These are phyloP conservation scores for Wakefieldia striispora DNA, from an alignment of 768 basidiomycete genomes.

Conservation along the genomic window DNA sequence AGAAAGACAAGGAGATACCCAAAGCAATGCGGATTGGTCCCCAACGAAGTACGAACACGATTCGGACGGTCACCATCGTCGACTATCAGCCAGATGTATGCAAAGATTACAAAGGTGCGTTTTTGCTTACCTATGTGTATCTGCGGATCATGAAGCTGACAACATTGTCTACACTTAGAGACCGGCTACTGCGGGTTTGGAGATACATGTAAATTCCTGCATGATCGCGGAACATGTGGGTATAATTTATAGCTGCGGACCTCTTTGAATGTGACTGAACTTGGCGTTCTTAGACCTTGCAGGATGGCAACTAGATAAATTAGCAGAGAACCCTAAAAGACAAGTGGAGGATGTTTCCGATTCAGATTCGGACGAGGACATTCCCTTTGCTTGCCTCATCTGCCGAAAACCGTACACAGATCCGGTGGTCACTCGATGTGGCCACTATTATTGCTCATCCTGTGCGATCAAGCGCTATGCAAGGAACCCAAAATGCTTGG, in stretches of 20 bases:
- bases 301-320: slow-evolving; percentile 97
- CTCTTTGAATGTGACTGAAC: slow-evolving; percentile 8
- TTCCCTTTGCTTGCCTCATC: slow-evolving; percentile 98
- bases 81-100: slow-evolving; percentile 99
- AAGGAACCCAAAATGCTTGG: slow-evolving; percentile 93
- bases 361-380: slow-evolving; percentile 77
- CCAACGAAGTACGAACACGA: slow-evolving; percentile 73
- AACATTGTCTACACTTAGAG: slow-evolving; percentile 48
- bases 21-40: slow-evolving; percentile 87
- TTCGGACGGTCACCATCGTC: slow-evolving; percentile 90
- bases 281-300: slow-evolving; percentile 65
- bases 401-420: slow-evolving; percentile 94
- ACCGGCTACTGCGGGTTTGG: slow-evolving; percentile 99
- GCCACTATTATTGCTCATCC: slow-evolving; percentile 92
- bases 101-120: slow-evolving; percentile 97
- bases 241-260: slow-evolving; percentile 16
- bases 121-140: slow-evolving; percentile 2
- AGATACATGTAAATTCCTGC: slow-evolving; percentile 98
- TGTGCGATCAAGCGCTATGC: slow-evolving; percentile 95
- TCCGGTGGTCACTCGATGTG: slow-evolving; percentile 93
- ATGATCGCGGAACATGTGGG: slow-evolving; percentile 94
- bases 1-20: slow-evolving; percentile 79
- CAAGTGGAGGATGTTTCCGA: slow-evolving; percentile 55
- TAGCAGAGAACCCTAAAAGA: slow-evolving; percentile 74
- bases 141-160: slow-evolving; percentile 19